A percentile compares a stretch with the other conserved stretches of the same genome.
phyloP scores from a whole-genome alignment of 176 grass and related monocot species.

The Raddia guianensis region DNA sequence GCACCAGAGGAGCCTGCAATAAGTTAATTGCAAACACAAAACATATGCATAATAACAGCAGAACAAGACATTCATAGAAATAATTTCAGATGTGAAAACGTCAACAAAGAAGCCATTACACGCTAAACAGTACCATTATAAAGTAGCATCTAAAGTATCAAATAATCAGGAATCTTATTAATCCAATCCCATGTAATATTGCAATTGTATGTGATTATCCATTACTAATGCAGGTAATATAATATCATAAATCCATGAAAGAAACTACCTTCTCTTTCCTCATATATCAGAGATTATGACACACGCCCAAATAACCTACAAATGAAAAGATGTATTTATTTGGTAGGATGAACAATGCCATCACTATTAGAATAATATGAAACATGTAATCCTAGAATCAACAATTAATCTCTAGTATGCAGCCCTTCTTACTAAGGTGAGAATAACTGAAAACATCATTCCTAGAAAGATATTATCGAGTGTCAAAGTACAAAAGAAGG shows the following conservation, averaged over 20 bases:
- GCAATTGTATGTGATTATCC: constrained; percentile 15
- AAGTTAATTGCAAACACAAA: constrained; percentile 36
- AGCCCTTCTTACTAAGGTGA: constrained; percentile 26
- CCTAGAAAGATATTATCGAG: constrained; percentile 13
- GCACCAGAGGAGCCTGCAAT: constrained; percentile 2
- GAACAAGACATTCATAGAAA: constrained; percentile 20
- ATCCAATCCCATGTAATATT: constrained; percentile 43
- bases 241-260: constrained; percentile 73
- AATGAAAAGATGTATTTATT: constrained; percentile 98
- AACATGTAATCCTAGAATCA: constrained; percentile 82
- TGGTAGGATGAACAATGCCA: constrained; percentile 89
- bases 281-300: constrained; percentile 95
- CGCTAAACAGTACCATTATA: neutral
- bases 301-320: constrained; percentile 97
- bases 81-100: constrained; percentile 33
- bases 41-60: constrained; percentile 26
- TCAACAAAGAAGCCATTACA: constrained; percentile 21
- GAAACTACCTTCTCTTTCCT: constrained; percentile 98
- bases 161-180: constrained; percentile 30
- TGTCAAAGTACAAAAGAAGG: constrained; percentile 19
- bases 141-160: constrained; percentile 15
- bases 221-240: constrained; percentile 53
- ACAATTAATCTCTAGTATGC: constrained; percentile 37
- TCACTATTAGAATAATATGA: constrained; percentile 76
- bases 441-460: constrained; percentile 24